These are phyloP conservation scores for Aegle marmelos DNA, from an alignment of 345 rosid genomes.

Conservation along the genomic window DNA sequence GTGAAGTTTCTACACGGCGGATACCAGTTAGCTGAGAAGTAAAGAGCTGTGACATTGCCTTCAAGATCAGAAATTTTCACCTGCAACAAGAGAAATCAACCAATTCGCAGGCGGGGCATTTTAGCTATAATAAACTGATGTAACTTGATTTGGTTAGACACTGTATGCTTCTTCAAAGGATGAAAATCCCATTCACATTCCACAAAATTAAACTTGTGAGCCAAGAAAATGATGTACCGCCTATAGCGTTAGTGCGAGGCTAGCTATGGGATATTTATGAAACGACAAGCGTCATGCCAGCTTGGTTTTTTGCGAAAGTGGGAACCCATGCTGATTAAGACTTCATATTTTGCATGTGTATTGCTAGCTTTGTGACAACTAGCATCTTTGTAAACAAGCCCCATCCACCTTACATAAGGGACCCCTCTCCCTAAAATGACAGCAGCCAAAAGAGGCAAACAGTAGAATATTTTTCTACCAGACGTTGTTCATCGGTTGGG, in stretches of 20 bases:
- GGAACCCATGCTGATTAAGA: conserved; percentile 17
- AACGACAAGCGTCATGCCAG: conserved; percentile 10
- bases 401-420: neutral
- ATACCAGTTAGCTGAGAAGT: conserved; percentile 70
- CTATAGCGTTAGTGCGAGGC: conserved; percentile 18
- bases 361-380: conserved; percentile 2
- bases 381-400: neutral
- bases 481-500: neutral
- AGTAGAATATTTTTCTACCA: conserved; percentile 8
- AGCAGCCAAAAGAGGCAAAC: neutral
- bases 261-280: conserved; percentile 4
- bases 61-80: conserved; percentile 53
- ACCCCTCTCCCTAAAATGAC: conserved; percentile 5
- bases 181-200: neutral
- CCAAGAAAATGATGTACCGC: conserved; percentile 17
- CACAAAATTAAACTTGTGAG: neutral
- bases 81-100: conserved; percentile 10
- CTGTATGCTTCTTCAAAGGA: too few relatives aligned
- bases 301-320: conserved; percentile 20
- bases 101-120: neutral
- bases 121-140: neutral
- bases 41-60: conserved; percentile 50
- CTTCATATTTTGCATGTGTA: conserved; percentile 3
- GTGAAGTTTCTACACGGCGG: conserved; percentile 50
- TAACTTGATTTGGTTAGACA: neutral